phyloP scores from a whole-genome alignment of 352 stramenopile species.

The Phytophthora ohioensis region DNA sequence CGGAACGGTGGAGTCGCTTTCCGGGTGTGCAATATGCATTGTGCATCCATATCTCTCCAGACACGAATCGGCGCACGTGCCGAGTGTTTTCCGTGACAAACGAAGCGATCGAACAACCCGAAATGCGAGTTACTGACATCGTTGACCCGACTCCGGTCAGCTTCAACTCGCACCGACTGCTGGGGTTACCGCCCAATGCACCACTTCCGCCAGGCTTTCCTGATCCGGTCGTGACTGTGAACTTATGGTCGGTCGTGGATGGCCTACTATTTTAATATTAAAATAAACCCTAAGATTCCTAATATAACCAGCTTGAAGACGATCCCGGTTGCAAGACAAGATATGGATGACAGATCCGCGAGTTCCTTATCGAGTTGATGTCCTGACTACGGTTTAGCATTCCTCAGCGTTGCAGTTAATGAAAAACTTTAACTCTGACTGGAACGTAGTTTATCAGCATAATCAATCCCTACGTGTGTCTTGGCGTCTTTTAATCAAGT shows the following conservation, averaged over 20 bases:
- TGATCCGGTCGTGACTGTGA: neutral
- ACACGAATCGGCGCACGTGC: neutral
- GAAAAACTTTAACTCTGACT: too few relatives aligned
- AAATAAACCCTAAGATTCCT: neutral
- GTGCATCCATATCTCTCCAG: neutral
- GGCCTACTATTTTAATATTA: neutral
- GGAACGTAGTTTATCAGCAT: too few relatives aligned
- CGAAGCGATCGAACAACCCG: neutral
- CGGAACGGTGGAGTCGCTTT: neutral
- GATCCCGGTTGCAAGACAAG: neutral
- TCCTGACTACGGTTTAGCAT: too few relatives aligned
- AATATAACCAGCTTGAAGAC: neutral
- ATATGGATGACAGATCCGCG: too few relatives aligned
- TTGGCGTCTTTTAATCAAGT: too few relatives aligned
- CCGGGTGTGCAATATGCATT: neutral
- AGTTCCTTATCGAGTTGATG: too few relatives aligned
- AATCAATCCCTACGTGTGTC: too few relatives aligned
- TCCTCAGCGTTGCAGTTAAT: too few relatives aligned
- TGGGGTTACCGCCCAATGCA: neutral
- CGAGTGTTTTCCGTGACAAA: neutral
- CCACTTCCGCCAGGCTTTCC: neutral
- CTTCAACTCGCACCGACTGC: neutral
- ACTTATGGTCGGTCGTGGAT: neutral
- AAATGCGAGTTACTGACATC: neutral
- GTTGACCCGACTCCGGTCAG: neutral